These are phyloP conservation scores for Colletotrichum eleusines DNA, from an alignment of 2,329 filamentous ascomycete genomes.

Conservation along the genomic window DNA sequence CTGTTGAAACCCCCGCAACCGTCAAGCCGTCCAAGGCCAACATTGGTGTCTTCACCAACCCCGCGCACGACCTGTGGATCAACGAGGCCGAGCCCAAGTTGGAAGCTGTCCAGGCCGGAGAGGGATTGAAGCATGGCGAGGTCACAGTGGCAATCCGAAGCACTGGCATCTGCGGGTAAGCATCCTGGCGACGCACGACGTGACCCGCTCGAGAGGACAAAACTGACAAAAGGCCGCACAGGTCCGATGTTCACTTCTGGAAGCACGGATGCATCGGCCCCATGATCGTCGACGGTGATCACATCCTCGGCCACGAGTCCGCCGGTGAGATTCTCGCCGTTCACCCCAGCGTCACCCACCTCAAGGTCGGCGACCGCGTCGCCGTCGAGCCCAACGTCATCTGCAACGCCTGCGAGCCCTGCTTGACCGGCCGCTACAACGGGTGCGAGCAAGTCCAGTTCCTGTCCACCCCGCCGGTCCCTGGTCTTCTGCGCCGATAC, in stretches of 20 bases:
- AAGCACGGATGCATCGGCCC: slow-evolving; percentile 94
- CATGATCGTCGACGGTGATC: slow-evolving; percentile 90
- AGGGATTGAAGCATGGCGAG: slow-evolving; percentile 81
- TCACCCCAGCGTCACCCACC: slow-evolving; percentile 80
- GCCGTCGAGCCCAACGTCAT: slow-evolving; percentile 95
- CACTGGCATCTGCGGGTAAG: slow-evolving; percentile 94
- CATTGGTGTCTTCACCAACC: slow-evolving; percentile 97
- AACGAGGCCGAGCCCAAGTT: slow-evolving; percentile 80
- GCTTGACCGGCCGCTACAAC: slow-evolving; percentile 93
- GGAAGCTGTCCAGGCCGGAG: slow-evolving; percentile 77
- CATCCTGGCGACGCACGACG: neutral
- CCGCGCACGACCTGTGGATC: slow-evolving; percentile 91
- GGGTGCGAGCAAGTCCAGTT: slow-evolving; percentile 90
- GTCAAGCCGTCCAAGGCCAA: slow-evolving; percentile 78
- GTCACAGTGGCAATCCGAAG: slow-evolving; percentile 91
- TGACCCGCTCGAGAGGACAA: neutral
- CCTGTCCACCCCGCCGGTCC: slow-evolving; percentile 89
- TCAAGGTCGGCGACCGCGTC: slow-evolving; percentile 90
- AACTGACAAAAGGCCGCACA: slow-evolving; percentile 53
- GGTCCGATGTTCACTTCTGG: slow-evolving; percentile 98
- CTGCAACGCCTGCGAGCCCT: slow-evolving; percentile 91
- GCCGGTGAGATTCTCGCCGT: slow-evolving; percentile 86
- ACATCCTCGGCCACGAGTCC: slow-evolving; percentile 95
- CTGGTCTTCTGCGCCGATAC: slow-evolving; percentile 89
- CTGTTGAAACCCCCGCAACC: slow-evolving; percentile 46